Percentiles rank a stretch among this genome's conserved stretches.
These are phyloP conservation scores for Eucalyptus viminalis DNA, from an alignment of 345 rosid genomes.

Conservation along the genomic window DNA sequence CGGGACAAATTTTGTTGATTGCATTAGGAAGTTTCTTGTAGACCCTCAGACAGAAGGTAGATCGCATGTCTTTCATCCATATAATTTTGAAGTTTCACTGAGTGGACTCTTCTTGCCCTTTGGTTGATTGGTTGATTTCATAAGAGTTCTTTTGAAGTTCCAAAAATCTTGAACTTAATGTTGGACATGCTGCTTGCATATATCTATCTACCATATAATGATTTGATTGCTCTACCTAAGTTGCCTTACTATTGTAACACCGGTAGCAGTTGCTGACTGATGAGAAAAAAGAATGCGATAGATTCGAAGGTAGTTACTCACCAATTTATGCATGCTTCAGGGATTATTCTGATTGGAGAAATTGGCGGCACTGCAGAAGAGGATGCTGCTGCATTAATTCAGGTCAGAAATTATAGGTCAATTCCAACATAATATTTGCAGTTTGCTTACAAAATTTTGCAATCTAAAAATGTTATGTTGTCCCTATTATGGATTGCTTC, in stretches of 20 bases:
- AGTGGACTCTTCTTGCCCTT: not conserved
- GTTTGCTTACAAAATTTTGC: not conserved
- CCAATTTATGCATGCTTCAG: conserved; percentile 14
- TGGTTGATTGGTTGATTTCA: not conserved
- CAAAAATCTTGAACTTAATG: not conserved
- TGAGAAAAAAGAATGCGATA: not conserved
- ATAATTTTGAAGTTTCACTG: not conserved
- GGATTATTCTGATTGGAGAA: conserved; percentile 87
- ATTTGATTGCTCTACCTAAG: not conserved
- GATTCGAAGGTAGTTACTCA: not conserved
- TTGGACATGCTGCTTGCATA: not conserved
- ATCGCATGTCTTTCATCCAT: not conserved
- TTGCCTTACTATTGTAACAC: not conserved
- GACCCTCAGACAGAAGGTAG: conserved; percentile 98
- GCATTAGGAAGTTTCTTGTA: conserved; percentile 67
- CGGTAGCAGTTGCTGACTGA: not conserved
- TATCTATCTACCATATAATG: not conserved
- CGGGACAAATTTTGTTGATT: conserved; percentile 93
- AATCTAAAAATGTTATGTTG: not conserved
- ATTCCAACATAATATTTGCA: not conserved
- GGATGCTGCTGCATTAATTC: conserved; percentile 84
- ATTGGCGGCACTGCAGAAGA: conserved; percentile 99
- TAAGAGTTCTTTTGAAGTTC: not conserved
- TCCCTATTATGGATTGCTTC: not conserved
- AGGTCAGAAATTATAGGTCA: conserved; percentile 10